phyloP scores from a whole-genome alignment of 768 basidiomycete species.

The Basidioascus undulatus region DNA sequence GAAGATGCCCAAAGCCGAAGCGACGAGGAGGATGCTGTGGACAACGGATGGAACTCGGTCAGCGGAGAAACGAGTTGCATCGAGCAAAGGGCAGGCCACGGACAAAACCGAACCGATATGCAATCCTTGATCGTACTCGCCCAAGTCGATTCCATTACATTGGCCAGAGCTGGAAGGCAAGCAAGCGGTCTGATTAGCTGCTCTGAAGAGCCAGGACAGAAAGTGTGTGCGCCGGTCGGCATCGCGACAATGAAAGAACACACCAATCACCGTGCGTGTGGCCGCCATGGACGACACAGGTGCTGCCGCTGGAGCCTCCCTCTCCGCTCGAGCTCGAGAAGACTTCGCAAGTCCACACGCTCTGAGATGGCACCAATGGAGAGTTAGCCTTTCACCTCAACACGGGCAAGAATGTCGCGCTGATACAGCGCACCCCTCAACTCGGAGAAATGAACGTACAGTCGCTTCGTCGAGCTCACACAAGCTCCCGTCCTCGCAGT shows the following conservation, averaged over 20 bases:
- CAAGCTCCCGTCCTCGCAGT: slow-evolving; percentile 7
- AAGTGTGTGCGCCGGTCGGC: too few relatives aligned
- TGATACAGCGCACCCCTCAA: too few relatives aligned
- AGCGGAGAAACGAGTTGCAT: neutral
- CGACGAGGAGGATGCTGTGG: slow-evolving; percentile 5
- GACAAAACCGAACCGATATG: slow-evolving; percentile 11
- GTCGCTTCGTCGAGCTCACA: slow-evolving; percentile 7
- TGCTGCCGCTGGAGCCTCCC: neutral
- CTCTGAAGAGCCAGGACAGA: neutral
- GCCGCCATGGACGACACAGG: slow-evolving; percentile 7
- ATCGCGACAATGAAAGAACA: too few relatives aligned
- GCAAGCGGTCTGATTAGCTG: too few relatives aligned
- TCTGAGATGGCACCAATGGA: too few relatives aligned
- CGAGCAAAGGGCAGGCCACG: neutral
- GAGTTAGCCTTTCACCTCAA: too few relatives aligned
- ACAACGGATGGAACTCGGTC: too few relatives aligned
- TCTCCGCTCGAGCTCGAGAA: neutral
- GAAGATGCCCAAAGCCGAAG: slow-evolving; percentile 7
- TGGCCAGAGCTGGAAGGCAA: too few relatives aligned
- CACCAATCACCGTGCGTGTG: slow-evolving; percentile 10
- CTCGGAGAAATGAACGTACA: too few relatives aligned
- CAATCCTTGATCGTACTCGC: slow-evolving; percentile 7
- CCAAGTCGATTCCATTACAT: slow-evolving; percentile 8
- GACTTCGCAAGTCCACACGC: slow-evolving; percentile 5
- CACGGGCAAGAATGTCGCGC: too few relatives aligned